Evolutionary conservation across 805 yeast genomes (phyloP).

Genomic region (Candida chilensis): DNA sequence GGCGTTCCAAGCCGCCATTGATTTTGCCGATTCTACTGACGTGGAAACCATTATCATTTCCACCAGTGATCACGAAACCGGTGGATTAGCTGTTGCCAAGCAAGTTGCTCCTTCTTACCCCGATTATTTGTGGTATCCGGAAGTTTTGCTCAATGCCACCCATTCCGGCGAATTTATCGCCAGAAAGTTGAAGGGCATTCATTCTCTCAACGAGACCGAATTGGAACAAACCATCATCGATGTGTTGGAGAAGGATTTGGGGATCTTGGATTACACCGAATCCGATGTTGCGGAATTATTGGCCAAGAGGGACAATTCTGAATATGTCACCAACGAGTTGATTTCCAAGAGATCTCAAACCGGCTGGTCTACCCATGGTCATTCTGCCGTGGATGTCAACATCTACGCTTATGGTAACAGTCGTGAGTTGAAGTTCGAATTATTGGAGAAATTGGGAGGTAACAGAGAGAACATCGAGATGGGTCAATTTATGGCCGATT

Average conservation of each 20-base stretch:
- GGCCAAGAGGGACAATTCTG: slow-evolving; percentile 16
- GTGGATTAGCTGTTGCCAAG: slow-evolving; percentile 84
- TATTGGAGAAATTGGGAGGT: slow-evolving; percentile 51
- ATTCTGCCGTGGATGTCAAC: slow-evolving; percentile 92
- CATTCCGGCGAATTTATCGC: slow-evolving; percentile 73
- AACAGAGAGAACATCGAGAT: slow-evolving; percentile 83
- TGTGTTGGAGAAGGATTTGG: slow-evolving; percentile 56
- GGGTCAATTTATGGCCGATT: slow-evolving; percentile 60
- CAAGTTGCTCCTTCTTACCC: slow-evolving; percentile 67
- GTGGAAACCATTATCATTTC: slow-evolving; percentile 73
- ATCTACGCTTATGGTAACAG: slow-evolving; percentile 74
- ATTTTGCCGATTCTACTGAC: slow-evolving; percentile 59
- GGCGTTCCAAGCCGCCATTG: slow-evolving; percentile 66
- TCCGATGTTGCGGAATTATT: slow-evolving; percentile 44
- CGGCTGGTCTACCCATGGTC: slow-evolving; percentile 98
- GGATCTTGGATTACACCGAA: slow-evolving; percentile 46
- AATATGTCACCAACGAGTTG: slow-evolving; percentile 54
- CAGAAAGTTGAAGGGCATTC: slow-evolving; percentile 27
- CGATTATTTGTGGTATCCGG: slow-evolving; percentile 83
- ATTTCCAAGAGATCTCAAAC: slow-evolving; percentile 76
- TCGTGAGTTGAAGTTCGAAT: slow-evolving; percentile 24
- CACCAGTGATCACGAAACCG: slow-evolving; percentile 94
- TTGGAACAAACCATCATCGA: slow-evolving; percentile 36
- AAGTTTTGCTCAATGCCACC: slow-evolving; percentile 55
- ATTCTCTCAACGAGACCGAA: slow-evolving; percentile 10